Base-by-base conservation (phyloP, 75 land plant genomes). In the Picea sitchensis region DNA sequence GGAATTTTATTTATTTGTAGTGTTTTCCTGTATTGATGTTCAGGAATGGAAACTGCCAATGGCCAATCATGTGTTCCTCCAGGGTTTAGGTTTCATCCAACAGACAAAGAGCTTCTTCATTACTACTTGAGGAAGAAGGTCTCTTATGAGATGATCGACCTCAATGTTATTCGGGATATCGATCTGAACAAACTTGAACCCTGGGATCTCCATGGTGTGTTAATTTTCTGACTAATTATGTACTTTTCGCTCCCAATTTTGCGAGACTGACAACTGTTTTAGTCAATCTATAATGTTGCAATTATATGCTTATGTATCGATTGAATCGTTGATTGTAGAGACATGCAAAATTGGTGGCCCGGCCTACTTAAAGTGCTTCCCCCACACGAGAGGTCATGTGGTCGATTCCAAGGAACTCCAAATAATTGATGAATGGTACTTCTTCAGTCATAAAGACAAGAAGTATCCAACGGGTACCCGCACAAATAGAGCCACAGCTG, bases 151-250 rank as follows among this genome's bases (percentile, higher is more conserved):
- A 80, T 82, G 80, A 91, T 91, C 20, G 92, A 91, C 68, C 84
- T 91, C 14, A 89, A 91, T 76, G 93, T 88, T 44, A 89, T 91
- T 18, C 81, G 84, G 20, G 93, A 91, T 58, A 80, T 88, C 31
- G 91, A 91, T 80, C 89, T 91, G 74, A 89, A 91, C 86, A 89
- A 91, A 67, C 89, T 89, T 34, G 93, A 91, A 80, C 91, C 91
- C 63, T 91, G 93, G 93, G 93, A 88, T 58, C 90, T 91, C 51
- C 90, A 87, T 84, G 93, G 93, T 91, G 15, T 7, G 76, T 5
- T 5, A 47, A 47, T 6, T 47, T 47, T 47, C 8, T 0, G 0
- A 47, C 51, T 47, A 5, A 47, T 47, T 47, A 6, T 47, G 8
- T 5, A 6, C 51, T 47, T 47, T 0, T 47, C 5, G 51, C 51